phyloP scores from a whole-genome alignment of 768 basidiomycete species.

The Mrakia blollopis region DNA sequence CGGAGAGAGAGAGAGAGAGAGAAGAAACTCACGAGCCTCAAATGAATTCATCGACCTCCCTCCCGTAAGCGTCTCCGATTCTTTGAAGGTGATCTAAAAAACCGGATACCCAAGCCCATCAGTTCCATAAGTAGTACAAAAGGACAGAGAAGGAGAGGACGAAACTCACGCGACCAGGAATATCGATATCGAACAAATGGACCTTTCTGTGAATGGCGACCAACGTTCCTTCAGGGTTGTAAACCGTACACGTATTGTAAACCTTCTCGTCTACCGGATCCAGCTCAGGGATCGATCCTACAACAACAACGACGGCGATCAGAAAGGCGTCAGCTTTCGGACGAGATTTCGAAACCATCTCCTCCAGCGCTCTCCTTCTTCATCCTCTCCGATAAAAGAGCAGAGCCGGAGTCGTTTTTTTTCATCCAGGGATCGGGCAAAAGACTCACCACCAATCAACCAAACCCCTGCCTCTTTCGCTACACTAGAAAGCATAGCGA shows the following conservation, averaged over 20 bases:
- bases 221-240: conserved; percentile 74
- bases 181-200: conserved; percentile 96
- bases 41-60: conserved; percentile 71
- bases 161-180: conserved; percentile 43
- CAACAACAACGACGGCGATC: not conserved
- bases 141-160: not conserved
- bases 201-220: conserved; percentile 87
- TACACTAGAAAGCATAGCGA: conserved; percentile 71
- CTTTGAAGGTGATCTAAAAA: conserved; percentile 43
- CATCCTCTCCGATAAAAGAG: too few species aligned
- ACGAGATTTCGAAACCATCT: not conserved
- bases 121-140: too few species aligned
- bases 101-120: too few species aligned
- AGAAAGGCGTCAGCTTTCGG: not conserved
- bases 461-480: conserved; percentile 75
- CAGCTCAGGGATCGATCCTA: conserved; percentile 89
- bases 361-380: not conserved
- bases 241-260: conserved; percentile 91
- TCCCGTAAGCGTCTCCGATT: conserved; percentile 78
- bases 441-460: conserved; percentile 77
- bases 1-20: not conserved
- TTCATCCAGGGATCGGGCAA: too few species aligned
- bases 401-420: too few species aligned
- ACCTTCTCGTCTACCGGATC: conserved; percentile 57
- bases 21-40: conserved; percentile 63